Evolutionary conservation across 345 rosid species (phyloP).

Genomic region (Euphorbia peplus): DNA sequence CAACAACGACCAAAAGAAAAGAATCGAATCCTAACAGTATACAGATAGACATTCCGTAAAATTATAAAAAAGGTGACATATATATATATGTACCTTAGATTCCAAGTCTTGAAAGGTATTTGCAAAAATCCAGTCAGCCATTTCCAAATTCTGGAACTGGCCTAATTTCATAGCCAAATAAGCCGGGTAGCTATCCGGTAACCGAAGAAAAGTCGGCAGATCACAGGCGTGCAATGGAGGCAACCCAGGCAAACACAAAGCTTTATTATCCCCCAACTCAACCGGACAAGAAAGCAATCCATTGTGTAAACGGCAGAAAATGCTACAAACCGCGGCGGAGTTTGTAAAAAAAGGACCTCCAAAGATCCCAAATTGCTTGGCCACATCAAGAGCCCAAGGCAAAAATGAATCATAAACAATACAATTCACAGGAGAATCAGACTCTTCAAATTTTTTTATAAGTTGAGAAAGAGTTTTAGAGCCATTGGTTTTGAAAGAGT

Average conservation of each 20-base stretch:
- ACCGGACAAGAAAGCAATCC: constrained; percentile 46
- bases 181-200: constrained; percentile 42
- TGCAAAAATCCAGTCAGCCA: constrained; percentile 57
- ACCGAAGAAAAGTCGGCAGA: constrained; percentile 49
- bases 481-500: constrained; percentile 47
- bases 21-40: too few relatives aligned
- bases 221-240: constrained; percentile 48
- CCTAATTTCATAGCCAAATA: constrained; percentile 51
- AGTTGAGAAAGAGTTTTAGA: constrained; percentile 46
- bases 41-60: too few relatives aligned
- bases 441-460: constrained; percentile 32
- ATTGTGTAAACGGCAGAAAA: constrained; percentile 37
- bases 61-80: neutral
- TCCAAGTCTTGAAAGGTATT: constrained; percentile 61
- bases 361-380: constrained; percentile 43
- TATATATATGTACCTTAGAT: constrained; percentile 33
- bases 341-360: constrained; percentile 77
- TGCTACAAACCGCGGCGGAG: constrained; percentile 44
- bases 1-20: too few relatives aligned
- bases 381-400: constrained; percentile 77
- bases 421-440: constrained; percentile 39
- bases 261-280: constrained; percentile 25
- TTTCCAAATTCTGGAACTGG: constrained; percentile 51
- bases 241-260: constrained; percentile 44
- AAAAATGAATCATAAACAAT: constrained; percentile 69